These are phyloP conservation scores for Periconia sp. DNA, from an alignment of 2,329 filamentous ascomycete genomes.

Conservation along the genomic window DNA sequence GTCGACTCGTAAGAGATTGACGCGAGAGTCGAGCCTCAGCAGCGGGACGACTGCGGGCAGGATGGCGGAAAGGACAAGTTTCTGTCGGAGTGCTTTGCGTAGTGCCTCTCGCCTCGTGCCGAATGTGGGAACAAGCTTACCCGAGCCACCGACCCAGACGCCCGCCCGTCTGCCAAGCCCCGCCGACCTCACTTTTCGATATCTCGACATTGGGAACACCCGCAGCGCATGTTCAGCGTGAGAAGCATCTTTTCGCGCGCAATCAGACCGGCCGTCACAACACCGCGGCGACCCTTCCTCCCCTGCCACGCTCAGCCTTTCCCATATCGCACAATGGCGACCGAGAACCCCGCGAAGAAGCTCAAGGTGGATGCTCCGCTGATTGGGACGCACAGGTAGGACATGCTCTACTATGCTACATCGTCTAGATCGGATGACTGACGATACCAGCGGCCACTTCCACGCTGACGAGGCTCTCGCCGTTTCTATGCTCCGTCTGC, in stretches of 20 bases:
- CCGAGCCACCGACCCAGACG: not conserved
- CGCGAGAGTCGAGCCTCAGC: slow-evolving; percentile 10
- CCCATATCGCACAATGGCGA: slow-evolving; percentile 30
- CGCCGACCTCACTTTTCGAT: not conserved
- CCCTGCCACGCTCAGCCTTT: not conserved
- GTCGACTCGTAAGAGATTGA: not conserved
- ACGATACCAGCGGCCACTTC: slow-evolving; percentile 76
- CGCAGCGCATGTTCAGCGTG: slow-evolving; percentile 26
- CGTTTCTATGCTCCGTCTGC: slow-evolving; percentile 90
- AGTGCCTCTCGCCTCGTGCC: slow-evolving; percentile 16
- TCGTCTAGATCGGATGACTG: no score
- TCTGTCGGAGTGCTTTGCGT: slow-evolving; percentile 17
- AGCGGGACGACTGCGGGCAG: slow-evolving; percentile 13
- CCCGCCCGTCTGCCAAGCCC: slow-evolving; percentile 1
- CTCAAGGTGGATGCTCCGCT: slow-evolving; percentile 71
- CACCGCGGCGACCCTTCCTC: slow-evolving; percentile 2
- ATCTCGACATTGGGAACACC: no score
- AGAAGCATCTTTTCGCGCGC: slow-evolving; percentile 7
- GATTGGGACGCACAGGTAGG: slow-evolving; percentile 88
- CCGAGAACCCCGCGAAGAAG: slow-evolving; percentile 69
- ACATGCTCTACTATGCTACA: no score
- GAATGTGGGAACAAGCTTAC: no score
- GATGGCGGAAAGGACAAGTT: slow-evolving; percentile 28
- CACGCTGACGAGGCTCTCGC: slow-evolving; percentile 98
- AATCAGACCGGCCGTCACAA: not conserved